phyloP scores from a whole-genome alignment of 257 asterid species.

The Capsicum baccatum region DNA sequence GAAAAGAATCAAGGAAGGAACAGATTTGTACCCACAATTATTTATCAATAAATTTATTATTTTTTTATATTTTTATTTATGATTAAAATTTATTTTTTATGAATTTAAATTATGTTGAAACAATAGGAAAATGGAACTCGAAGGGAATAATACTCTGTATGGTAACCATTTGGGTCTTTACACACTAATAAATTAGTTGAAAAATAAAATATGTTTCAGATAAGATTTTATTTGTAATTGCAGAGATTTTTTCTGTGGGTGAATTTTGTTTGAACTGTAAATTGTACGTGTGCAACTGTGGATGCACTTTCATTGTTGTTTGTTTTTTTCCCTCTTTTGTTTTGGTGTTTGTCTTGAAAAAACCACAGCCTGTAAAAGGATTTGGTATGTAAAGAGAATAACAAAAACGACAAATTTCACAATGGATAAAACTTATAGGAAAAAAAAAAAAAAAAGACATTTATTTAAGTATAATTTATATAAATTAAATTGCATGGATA shows the following conservation, averaged over 20 bases:
- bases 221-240: neutral
- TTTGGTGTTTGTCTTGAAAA: neutral
- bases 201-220: constrained; percentile 4
- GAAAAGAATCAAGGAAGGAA: too few relatives aligned
- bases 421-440: neutral
- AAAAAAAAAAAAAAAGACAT: too few relatives aligned
- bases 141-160: neutral
- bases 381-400: neutral
- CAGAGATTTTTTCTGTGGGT: neutral
- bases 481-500: neutral
- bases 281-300: constrained; percentile 19
- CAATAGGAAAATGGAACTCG: neutral
- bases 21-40: too few relatives aligned
- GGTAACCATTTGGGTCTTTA: neutral
- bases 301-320: neutral
- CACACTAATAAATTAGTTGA: neutral
- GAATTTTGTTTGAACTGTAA: constrained; percentile 5
- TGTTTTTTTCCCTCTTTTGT: neutral
- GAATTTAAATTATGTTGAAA: too few relatives aligned
- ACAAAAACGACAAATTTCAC: neutral
- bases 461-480: too few relatives aligned
- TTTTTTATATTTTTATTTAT: too few relatives aligned
- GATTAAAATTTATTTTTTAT: too few relatives aligned
- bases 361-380: neutral
- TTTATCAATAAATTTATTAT: too few relatives aligned